Evolutionary conservation across 805 yeast species (phyloP), one percentile per base, ranked within the genome.

Genomic region (Teunomyces kruisii): DNA sequence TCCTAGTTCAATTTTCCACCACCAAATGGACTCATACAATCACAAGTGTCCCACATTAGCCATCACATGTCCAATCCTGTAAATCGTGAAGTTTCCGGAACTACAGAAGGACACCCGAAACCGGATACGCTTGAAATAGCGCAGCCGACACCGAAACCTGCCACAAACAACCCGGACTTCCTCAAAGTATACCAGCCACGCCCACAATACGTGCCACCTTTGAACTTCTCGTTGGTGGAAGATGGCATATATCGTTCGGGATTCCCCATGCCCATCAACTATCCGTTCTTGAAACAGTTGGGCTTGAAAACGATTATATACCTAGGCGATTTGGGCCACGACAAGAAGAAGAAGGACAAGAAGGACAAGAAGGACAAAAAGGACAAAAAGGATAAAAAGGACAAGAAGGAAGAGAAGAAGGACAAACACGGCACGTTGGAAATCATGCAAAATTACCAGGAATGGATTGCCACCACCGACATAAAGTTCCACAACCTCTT

Each of bases 221-320:
- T 94, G 53, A 91, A 89, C 64, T 92, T 92, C 57, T 80, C 96
- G 0, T 79, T 88, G 16, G 96, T 94, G 2, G 96, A 88, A 48
- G 90, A 88, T 46, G 83, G 87, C 6, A 80, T 92, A 9, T 92
- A 91, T 62, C 70, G 99, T 14, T 84, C 95, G 1, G 99, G 99
- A 1, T 96, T 91, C 58, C 99, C 99, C 1, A 87, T 89, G 72
- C 86, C 88, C 0, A 78, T 83, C 51, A 92, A 90, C 67, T 88
- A 82, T 57, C 80, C 84, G n/a, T 94, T 88, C 54, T 72, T 92
- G 16, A 76, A 78, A 53, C 84, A 82, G 24, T 66, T 94, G 40
- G 72, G 81, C 28, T 65, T 92, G 47, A 81, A 80, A 54, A 90
- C 97, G 0, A 88, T 92, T 37, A 84, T 92, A 33, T 88, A 87